These are phyloP conservation scores for Pythium aphanidermatum DNA, from an alignment of 352 stramenopile species.

Conservation along the genomic window DNA sequence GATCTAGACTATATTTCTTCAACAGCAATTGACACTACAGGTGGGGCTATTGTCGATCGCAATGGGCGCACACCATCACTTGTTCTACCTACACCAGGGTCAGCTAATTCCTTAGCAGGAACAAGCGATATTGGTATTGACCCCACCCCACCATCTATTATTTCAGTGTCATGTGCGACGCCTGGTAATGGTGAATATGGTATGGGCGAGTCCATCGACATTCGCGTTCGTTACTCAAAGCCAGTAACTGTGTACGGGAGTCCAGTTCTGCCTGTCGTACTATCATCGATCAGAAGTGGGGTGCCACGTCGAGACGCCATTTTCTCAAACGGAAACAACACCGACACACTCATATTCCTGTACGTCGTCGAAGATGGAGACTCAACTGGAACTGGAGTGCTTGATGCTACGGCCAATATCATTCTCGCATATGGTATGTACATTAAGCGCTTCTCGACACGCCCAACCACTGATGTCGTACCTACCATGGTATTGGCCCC, in stretches of 20 bases:
- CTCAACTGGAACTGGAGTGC: constrained; percentile 15
- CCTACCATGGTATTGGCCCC: constrained; percentile 38
- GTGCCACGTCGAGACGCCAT: constrained; percentile 28
- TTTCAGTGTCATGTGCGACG: constrained; percentile 33
- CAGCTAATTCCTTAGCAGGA: constrained; percentile 33
- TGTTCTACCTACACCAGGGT: constrained; percentile 41
- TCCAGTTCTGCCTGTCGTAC: constrained; percentile 36
- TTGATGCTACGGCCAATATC: constrained; percentile 53
- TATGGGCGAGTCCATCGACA: constrained; percentile 46
- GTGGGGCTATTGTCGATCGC: constrained; percentile 57
- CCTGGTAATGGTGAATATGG: constrained; percentile 71
- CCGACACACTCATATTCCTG: constrained; percentile 53
- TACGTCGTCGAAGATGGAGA: constrained; percentile 67
- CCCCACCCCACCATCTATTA: constrained; percentile 57
- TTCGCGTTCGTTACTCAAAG: constrained; percentile 54
- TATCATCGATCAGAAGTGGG: constrained; percentile 36
- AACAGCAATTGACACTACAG: constrained; percentile 38
- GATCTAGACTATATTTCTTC: constrained; percentile 68
- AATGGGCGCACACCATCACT: constrained; percentile 52
- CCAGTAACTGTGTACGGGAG: constrained; percentile 61
- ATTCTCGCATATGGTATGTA: constrained; percentile 50
- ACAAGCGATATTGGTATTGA: constrained; percentile 61
- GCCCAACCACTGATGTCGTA: constrained; percentile 51
- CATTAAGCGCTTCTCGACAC: constrained; percentile 66
- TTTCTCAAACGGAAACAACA: constrained; percentile 64